These are phyloP conservation scores for Capsicum chinense DNA, from an alignment of 257 asterid genomes.

Conservation along the genomic window DNA sequence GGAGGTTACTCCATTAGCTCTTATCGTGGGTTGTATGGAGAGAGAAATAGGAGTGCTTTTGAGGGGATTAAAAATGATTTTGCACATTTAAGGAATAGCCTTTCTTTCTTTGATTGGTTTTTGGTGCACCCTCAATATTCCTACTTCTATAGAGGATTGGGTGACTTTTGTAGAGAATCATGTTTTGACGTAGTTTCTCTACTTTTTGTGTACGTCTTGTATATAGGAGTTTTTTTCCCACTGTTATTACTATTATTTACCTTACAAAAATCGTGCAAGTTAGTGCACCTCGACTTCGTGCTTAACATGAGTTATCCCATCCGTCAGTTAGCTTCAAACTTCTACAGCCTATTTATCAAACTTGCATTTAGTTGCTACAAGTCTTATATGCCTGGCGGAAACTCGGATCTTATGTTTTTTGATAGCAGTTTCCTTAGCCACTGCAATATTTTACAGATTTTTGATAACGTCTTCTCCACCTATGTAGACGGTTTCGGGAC, in stretches of 20 bases:
- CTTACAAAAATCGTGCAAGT: neutral
- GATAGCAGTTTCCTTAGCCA: slow-evolving; percentile 12
- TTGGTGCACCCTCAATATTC: neutral
- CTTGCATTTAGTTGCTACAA: neutral
- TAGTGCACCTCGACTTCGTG: neutral
- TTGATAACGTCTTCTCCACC: slow-evolving; percentile 14
- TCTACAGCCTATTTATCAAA: neutral
- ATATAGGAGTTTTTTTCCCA: neutral
- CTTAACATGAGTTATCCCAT: neutral
- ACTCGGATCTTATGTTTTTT: slow-evolving; percentile 14
- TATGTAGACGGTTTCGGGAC: slow-evolving; percentile 61
- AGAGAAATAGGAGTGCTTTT: no score
- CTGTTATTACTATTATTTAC: neutral
- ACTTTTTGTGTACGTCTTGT: neutral
- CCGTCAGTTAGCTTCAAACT: neutral
- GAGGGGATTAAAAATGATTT: no score
- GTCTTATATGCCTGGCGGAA: neutral
- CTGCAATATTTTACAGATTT: slow-evolving; percentile 28
- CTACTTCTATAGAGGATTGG: neutral
- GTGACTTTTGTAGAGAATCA: neutral
- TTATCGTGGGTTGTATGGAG: no score
- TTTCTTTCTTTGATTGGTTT: neutral
- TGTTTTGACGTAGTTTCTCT: neutral
- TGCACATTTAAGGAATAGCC: neutral
- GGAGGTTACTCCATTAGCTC: no score